These are phyloP conservation scores for Fusarium longipes DNA, from an alignment of 2,329 filamentous ascomycete genomes.

Conservation along the genomic window DNA sequence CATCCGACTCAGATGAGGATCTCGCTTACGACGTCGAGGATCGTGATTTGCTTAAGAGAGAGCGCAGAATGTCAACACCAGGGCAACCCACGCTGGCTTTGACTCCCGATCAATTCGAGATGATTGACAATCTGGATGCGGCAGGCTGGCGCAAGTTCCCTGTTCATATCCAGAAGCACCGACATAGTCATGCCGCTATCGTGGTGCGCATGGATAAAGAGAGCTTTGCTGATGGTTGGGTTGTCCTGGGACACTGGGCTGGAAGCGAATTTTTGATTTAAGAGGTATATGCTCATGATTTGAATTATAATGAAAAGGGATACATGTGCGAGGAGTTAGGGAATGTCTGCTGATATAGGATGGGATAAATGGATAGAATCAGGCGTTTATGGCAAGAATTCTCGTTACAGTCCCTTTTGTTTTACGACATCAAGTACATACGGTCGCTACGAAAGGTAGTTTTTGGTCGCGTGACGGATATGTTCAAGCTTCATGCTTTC, in stretches of 20 bases:
- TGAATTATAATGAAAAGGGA: background rate
- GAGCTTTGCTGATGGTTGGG: constrained; percentile 77
- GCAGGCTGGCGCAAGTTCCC: constrained; percentile 73
- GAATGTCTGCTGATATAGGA: background rate
- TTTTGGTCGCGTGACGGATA: too few species aligned
- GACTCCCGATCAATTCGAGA: constrained; percentile 82
- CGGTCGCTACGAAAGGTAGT: too few species aligned
- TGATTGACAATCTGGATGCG: constrained; percentile 81
- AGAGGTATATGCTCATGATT: background rate
- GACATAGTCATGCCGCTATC: constrained; percentile 91
- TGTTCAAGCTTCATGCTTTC: background rate
- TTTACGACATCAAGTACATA: background rate
- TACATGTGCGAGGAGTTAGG: constrained; percentile 26
- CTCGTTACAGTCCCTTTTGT: background rate
- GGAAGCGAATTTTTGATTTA: constrained; percentile 72
- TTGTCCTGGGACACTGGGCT: constrained; percentile 85
- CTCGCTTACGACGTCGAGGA: constrained; percentile 52
- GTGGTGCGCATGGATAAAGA: constrained; percentile 78
- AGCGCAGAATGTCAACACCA: constrained; percentile 56
- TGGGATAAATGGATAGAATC: constrained; percentile 10
- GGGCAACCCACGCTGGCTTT: constrained; percentile 80
- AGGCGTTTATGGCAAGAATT: background rate
- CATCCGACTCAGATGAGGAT: constrained; percentile 60
- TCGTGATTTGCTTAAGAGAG: constrained; percentile 54
- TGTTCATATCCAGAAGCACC: constrained; percentile 79